Base-by-base conservation (phyloP, 805 yeast species). In the Clavispora santaluciae region DNA sequence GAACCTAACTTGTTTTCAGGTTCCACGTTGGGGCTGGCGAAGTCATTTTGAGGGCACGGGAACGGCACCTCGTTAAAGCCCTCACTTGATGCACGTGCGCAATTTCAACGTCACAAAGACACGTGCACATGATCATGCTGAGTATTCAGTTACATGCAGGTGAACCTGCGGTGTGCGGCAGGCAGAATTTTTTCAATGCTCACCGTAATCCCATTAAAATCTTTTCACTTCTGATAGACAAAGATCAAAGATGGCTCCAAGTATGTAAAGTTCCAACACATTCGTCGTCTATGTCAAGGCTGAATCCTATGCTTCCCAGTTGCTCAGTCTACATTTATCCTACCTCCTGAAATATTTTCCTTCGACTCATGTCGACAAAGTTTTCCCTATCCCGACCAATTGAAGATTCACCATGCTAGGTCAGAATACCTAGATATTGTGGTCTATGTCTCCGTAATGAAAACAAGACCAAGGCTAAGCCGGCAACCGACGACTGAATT, bases 191-290 rank as follows among this genome's bases (percentile, higher is more conserved):
- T 41, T 46, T 46, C 49, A 45, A 33, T 40, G 41, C 41, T 31
- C 43, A 35, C 22, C 22, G n/a, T 18, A 35, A 26, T 22, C 33
- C 22, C 26, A 21, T 30, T 20, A 30, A 33, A 44, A 22, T 28
- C 48, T 39, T 42, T 48, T 42, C 44, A 44, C 50, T 43, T 36
- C 33, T 43, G 51, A 17, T 45, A 49, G 46, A 44, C 48, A 42
- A 35, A 22, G 24, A 37, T 42, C 45, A 46, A 48, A 46, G 46
- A 50, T 50, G 54, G 54, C 54, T 50, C 46, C 54, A 39, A 50
- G 54, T 50, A 50, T 50, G 54, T 50, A 49, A 28, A 28, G 20
- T 28, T 21, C 17, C 25, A 20, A 21, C 36, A 31, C 22, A 31
- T 18, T 20, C 15, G 35, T 31, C 23, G 15, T 28, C 20, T 28